Evolutionary conservation across 2,329 filamentous ascomycete genomes (phyloP).

Genomic region (Sporothrix brasiliensis): DNA sequence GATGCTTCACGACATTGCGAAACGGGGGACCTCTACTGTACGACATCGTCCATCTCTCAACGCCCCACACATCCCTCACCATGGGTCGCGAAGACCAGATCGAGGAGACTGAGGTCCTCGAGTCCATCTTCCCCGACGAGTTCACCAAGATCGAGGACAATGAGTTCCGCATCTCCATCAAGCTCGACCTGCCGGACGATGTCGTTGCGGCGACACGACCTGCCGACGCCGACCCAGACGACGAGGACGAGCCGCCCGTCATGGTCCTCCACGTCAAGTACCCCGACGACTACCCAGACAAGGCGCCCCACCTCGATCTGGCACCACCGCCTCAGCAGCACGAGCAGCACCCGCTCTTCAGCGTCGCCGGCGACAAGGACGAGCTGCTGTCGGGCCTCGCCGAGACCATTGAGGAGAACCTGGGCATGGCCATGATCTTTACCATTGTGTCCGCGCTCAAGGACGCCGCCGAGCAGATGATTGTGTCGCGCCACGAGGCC

Average conservation of each 20-base stretch:
- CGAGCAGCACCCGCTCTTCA: constrained; percentile 71
- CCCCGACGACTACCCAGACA: constrained; percentile 87
- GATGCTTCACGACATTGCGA: neutral
- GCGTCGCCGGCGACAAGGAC: constrained; percentile 77
- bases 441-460: constrained; percentile 85
- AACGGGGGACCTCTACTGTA: neutral
- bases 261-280: constrained; percentile 86
- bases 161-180: constrained; percentile 82
- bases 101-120: constrained; percentile 96
- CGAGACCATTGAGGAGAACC: constrained; percentile 82
- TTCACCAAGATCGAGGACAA: constrained; percentile 95
- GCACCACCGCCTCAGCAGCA: constrained; percentile 62
- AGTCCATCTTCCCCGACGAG: constrained; percentile 97
- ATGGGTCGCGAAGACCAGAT: constrained; percentile 84
- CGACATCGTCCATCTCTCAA: no score
- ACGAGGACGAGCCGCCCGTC: constrained; percentile 62
- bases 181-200: constrained; percentile 74
- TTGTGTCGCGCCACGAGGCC: constrained; percentile 71
- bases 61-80: constrained; percentile 19
- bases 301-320: constrained; percentile 79
- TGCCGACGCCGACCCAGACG: constrained; percentile 46
- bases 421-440: constrained; percentile 98
- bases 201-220: constrained; percentile 24
- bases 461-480: constrained; percentile 84
- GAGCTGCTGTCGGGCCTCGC: constrained; percentile 70